A percentile compares a stretch with the other conserved stretches of the same genome.
Conservation (phyloP, 495 filamentous ascomycete genomes). For the Tuber melanosporum region DNA sequence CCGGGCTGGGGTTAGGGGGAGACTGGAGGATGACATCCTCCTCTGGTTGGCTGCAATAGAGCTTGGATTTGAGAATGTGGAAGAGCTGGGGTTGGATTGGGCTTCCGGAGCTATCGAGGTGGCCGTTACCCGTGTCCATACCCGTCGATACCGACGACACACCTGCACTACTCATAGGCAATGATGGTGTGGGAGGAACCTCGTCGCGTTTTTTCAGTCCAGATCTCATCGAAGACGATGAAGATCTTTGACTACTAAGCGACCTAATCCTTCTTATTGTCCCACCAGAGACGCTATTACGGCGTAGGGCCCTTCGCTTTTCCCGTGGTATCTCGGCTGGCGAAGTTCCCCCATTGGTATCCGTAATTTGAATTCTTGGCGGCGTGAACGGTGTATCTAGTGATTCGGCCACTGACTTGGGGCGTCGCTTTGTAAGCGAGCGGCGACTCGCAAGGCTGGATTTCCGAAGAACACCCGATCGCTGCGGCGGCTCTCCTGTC, state of each 20-base stretch:
- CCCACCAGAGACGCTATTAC: slow-evolving; percentile 34
- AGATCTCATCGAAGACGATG: slow-evolving; percentile 3
- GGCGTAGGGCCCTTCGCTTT: slow-evolving; percentile 17
- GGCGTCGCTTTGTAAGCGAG: background rate
- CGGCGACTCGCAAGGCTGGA: background rate
- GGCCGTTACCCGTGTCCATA: background rate
- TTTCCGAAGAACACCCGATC: background rate
- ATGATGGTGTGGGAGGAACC: background rate
- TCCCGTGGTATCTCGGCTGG: slow-evolving; percentile 16
- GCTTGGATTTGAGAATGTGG: slow-evolving; percentile 23
- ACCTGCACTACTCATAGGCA: background rate
- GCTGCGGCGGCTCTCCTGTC: background rate
- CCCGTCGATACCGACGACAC: background rate
- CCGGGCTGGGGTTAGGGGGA: background rate
- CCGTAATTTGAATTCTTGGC: slow-evolving; percentile 38
- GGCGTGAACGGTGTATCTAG: slow-evolving; percentile 1
- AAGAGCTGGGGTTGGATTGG: slow-evolving; percentile 20
- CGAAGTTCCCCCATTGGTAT: slow-evolving; percentile 25
- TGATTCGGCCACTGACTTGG: background rate
- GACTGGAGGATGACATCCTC: background rate
- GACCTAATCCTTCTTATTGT: slow-evolving; percentile 23
- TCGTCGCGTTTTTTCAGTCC: background rate
- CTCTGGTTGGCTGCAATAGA: slow-evolving; percentile 14
- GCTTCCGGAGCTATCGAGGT: background rate
- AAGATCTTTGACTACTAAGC: background rate